Base-by-base conservation (phyloP, 2,329 filamentous ascomycete species). In the Fusarium coicis region DNA sequence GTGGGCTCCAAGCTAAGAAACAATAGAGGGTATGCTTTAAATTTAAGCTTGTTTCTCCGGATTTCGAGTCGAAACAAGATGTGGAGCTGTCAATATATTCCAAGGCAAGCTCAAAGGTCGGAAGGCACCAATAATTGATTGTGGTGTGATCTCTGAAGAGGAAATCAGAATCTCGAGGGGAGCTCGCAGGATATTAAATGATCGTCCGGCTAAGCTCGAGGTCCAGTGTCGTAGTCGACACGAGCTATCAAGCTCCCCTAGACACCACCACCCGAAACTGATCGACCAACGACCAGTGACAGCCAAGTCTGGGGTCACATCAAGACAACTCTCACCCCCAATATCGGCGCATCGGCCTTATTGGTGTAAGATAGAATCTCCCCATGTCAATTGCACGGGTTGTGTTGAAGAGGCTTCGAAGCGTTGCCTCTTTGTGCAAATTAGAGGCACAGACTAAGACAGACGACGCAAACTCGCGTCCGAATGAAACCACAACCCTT, bases 351-450 rank as follows among this genome's bases (percentile, higher is more conserved):
- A 65, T 50, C 40, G 37, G 59, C 67, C 61, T 73, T 36, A 75
- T 76, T 76, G 74, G 75, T 70, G 70, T 73, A 75, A 71, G 58
- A 74, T 58, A 68, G 62, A 70, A 65, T 52, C 42, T n/a, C 71
- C 69, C 66, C 74, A 59, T 74, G 72, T 74, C 63, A 65, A 72
- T 66, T 53, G 40, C 37, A 68, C 43, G 44, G 56, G 42, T 44
- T 61, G n/a, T 42, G n/a, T 42, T n/a, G 32, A 47, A 42, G 58
- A 58, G 39, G 47, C 52, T 36, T 58, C 47, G 56, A 60, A 55
- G 46, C 40, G 26, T 39, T 44, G 32, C 46, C 66, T 54, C 26
- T 37, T 32, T 43, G 62, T 42, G 66, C 49, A 72, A 63, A 66
- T 50, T 63, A 40, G 46, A 64, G 64, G 62, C 63, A 66, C 58